These are phyloP conservation scores for Antitrichia curtipendula DNA, from an alignment of 225 moss, liverwort and hornwort species.

Conservation along the genomic window DNA sequence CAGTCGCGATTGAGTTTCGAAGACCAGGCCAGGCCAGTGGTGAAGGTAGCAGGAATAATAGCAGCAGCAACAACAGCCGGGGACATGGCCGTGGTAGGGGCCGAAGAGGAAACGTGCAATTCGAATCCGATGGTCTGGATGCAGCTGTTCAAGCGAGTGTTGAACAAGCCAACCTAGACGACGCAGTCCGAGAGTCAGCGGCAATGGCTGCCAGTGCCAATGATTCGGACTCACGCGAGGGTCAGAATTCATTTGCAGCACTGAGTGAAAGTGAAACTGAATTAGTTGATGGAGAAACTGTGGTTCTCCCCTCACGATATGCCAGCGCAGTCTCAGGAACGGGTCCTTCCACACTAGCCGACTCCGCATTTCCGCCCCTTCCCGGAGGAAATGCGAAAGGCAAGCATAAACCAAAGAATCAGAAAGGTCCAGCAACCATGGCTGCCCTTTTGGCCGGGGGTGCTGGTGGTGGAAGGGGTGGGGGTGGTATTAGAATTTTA, in stretches of 20 bases:
- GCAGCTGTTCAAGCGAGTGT: constrained; percentile 60
- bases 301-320: constrained; percentile 64
- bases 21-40: constrained; percentile 57
- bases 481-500: constrained; percentile 52
- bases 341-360: constrained; percentile 62
- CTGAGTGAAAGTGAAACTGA: constrained; percentile 39
- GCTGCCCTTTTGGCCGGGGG: constrained; percentile 68
- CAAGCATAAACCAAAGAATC: constrained; percentile 55
- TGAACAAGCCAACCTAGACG: constrained; percentile 55
- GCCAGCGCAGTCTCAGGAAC: constrained; percentile 79
- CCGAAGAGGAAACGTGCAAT: constrained; percentile 30
- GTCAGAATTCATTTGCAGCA: constrained; percentile 30
- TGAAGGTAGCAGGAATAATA: constrained; percentile 38
- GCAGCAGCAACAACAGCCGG: constrained; percentile 12
- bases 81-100: constrained; percentile 58
- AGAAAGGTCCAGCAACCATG: constrained; percentile 62
- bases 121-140: constrained; percentile 42
- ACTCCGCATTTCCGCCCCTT: constrained; percentile 90
- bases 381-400: constrained; percentile 56
- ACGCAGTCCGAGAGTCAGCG: constrained; percentile 63
- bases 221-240: constrained; percentile 29
- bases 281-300: constrained; percentile 26
- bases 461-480: constrained; percentile 29
- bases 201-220: constrained; percentile 34
- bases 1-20: constrained; percentile 74